Conservation (phyloP, 352 stramenopile genomes). For the Phytopythium oedochilum region DNA sequence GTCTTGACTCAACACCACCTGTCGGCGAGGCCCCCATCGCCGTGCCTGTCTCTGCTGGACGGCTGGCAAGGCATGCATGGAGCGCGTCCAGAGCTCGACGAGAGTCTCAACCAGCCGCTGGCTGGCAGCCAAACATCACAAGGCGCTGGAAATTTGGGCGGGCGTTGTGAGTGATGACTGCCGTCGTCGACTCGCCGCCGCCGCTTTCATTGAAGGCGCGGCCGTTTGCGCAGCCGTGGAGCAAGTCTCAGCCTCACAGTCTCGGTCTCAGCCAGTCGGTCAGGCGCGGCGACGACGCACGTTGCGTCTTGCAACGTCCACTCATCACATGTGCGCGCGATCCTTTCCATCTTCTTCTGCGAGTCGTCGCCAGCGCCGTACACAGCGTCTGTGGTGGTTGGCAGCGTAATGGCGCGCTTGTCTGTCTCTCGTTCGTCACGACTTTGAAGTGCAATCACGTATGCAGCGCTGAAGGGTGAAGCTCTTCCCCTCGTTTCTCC, state of each 20-base stretch:
- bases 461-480: too few species aligned
- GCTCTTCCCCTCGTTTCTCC: neutral
- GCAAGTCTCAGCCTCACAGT: too few species aligned
- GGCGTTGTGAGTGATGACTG: slow-evolving; percentile 2
- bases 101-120: too few species aligned
- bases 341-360: too few species aligned
- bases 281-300: too few species aligned
- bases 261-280: too few species aligned
- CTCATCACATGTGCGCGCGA: neutral
- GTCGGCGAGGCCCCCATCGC: neutral
- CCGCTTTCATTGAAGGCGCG: neutral
- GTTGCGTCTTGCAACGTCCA: neutral
- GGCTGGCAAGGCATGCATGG: too few species aligned
- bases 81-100: too few species aligned
- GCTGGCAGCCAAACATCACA: too few species aligned
- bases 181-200: neutral
- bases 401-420: neutral
- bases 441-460: neutral
- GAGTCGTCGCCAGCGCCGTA: too few species aligned
- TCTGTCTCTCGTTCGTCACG: slow-evolving; percentile 1
- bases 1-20: neutral
- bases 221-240: neutral
- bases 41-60: neutral
- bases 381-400: neutral
- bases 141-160: too few species aligned